phyloP scores from a whole-genome alignment of 768 basidiomycete species.

The Lentinula aciculospora region DNA sequence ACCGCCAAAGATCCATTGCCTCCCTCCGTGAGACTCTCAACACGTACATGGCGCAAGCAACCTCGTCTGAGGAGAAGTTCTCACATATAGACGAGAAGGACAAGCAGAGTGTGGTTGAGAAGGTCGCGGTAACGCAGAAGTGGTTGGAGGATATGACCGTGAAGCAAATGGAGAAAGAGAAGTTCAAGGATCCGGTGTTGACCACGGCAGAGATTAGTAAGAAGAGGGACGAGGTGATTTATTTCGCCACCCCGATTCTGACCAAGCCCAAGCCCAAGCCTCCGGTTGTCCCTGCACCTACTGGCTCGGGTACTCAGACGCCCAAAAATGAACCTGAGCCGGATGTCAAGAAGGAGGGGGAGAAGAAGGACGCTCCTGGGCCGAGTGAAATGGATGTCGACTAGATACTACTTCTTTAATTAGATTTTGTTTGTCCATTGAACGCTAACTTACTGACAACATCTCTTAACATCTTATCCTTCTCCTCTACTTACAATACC shows the following conservation, averaged over 20 bases:
- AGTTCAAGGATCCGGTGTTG: constrained; percentile 70
- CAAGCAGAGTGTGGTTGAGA: constrained; percentile 82
- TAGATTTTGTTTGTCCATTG: background rate
- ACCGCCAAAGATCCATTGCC: constrained; percentile 65
- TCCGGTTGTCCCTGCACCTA: constrained; percentile 42
- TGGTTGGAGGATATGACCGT: constrained; percentile 94
- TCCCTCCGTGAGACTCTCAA: constrained; percentile 86
- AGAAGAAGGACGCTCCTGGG: constrained; percentile 30
- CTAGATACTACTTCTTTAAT: constrained; percentile 30
- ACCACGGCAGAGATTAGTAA: constrained; percentile 78
- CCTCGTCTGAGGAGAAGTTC: constrained; percentile 79
- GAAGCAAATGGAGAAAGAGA: constrained; percentile 81
- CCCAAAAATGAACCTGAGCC: constrained; percentile 60
- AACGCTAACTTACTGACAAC: background rate
- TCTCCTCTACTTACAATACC: too few species aligned
- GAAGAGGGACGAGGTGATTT: constrained; percentile 90
- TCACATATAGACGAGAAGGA: constrained; percentile 89
- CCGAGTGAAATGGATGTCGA: constrained; percentile 84
- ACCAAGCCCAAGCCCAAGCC: constrained; percentile 91
- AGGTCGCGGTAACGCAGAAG: constrained; percentile 83
- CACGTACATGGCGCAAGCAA: constrained; percentile 78
- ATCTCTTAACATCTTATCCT: background rate
- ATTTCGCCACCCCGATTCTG: constrained; percentile 85
- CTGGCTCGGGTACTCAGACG: constrained; percentile 54
- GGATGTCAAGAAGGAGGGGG: constrained; percentile 30